Percentiles rank a stretch among this genome's conserved stretches.
Conservation (phyloP, 1,284 basidiomycete genomes). For the Malassezia obtusa region DNA sequence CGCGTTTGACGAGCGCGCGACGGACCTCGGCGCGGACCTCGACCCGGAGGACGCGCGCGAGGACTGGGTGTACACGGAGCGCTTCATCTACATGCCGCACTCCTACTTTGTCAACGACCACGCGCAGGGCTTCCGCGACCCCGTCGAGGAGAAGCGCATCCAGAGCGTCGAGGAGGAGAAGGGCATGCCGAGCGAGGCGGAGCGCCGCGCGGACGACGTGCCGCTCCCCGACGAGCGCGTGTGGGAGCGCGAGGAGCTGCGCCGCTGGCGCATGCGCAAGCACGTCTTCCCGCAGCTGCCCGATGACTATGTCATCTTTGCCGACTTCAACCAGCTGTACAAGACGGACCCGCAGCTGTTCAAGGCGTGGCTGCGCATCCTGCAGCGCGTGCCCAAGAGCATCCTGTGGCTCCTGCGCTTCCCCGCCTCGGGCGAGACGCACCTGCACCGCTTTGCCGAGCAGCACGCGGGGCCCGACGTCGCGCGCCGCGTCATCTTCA, state of each 20-base stretch:
- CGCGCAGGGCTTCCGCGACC: constrained; percentile 53
- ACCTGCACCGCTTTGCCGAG: constrained; percentile 54
- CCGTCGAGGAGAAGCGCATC: not conserved
- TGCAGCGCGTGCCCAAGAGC: constrained; percentile 54
- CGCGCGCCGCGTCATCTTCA: constrained; percentile 56
- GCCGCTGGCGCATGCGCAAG: constrained; percentile 52
- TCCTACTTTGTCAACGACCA: constrained; percentile 61
- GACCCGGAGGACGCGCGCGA: constrained; percentile 54
- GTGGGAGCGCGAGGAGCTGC: constrained; percentile 54
- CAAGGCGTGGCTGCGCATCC: constrained; percentile 56
- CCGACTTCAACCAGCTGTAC: constrained; percentile 59
- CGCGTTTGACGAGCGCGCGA: constrained; percentile 18
- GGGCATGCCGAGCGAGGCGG: not conserved
- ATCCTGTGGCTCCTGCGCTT: constrained; percentile 60
- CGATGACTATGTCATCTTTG: constrained; percentile 54
- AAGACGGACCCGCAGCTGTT: constrained; percentile 52
- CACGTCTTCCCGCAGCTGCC: constrained; percentile 51
- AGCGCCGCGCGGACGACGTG: too few relatives aligned
- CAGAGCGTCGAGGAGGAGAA: constrained; percentile 10
- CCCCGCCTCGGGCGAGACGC: constrained; percentile 55
- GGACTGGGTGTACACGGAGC: constrained; percentile 55
- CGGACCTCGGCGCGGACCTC: constrained; percentile 51
- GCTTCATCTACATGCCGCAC: constrained; percentile 52
- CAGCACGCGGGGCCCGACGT: constrained; percentile 56
- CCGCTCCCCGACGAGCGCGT: constrained; percentile 30